Evolutionary conservation across 2,329 filamentous ascomycete species (phyloP).

Genomic region (Diplodia corticola): DNA sequence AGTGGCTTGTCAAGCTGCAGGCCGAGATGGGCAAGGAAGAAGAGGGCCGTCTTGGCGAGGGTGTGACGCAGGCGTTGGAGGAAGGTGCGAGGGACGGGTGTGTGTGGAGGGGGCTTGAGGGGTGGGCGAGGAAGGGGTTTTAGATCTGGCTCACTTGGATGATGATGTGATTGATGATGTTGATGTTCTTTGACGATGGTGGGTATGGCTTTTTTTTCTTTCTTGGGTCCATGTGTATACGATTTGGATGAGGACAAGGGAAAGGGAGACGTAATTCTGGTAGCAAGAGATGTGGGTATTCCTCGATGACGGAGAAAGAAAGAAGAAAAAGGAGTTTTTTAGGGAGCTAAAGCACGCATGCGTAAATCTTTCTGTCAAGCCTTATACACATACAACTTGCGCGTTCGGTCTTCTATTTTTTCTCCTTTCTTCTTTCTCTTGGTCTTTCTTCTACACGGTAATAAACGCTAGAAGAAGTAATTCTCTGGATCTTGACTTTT

Average conservation of each 20-base stretch:
- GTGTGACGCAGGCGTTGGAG: slow-evolving; percentile 59
- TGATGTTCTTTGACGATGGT: not conserved
- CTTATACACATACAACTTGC: not conserved
- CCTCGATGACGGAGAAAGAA: not conserved
- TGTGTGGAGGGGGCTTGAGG: slow-evolving; percentile 61
- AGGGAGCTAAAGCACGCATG: not conserved
- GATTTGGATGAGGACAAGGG: not conserved
- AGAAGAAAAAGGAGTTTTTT: slow-evolving; percentile 2
- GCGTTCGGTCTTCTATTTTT: not conserved
- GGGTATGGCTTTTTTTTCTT: not conserved
- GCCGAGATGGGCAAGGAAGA: slow-evolving; percentile 75
- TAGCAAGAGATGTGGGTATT: not conserved
- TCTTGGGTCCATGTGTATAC: not conserved
- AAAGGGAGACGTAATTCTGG: not conserved
- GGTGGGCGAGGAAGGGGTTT: slow-evolving; percentile 43
- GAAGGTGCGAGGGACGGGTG: slow-evolving; percentile 59
- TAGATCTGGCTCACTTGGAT: not conserved
- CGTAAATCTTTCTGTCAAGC: not conserved
- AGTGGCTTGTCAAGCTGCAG: slow-evolving; percentile 88
- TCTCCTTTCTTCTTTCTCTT: not conserved
- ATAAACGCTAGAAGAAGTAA: too few relatives aligned
- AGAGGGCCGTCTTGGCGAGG: slow-evolving; percentile 51
- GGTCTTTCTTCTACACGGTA: too few relatives aligned
- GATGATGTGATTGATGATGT: not conserved
- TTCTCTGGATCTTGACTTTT: too few relatives aligned